Conservation (phyloP, 441 rosid genomes). For the Isatis lusitanica region DNA sequence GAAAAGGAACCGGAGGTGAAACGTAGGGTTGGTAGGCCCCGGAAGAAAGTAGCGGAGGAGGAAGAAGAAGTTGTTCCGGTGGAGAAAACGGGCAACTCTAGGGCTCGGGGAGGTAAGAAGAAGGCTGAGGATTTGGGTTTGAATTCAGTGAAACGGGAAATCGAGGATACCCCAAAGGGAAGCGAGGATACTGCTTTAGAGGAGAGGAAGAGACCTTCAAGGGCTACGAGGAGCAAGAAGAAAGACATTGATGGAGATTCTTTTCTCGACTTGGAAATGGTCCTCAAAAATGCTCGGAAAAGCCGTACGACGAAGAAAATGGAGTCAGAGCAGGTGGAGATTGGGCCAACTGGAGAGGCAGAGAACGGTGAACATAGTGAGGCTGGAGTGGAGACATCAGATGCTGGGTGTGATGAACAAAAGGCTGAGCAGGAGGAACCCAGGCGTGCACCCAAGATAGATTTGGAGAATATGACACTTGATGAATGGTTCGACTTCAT, state of each 20-base stretch:
- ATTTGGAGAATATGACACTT: conserved; percentile 50
- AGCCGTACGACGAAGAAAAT: conserved; percentile 27
- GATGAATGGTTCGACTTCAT: conserved; percentile 56
- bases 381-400: conserved; percentile 1
- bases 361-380: neutral
- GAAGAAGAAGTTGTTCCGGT: conserved; percentile 25
- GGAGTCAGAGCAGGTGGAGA: conserved; percentile 18
- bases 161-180: conserved; percentile 21
- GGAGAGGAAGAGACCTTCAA: conserved; percentile 15
- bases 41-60: conserved; percentile 33
- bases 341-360: conserved; percentile 9
- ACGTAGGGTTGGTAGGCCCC: conserved; percentile 39
- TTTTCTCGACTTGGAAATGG: conserved; percentile 18
- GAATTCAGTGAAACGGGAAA: conserved; percentile 23
- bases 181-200: conserved; percentile 21
- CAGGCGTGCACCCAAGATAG: neutral
- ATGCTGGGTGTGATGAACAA: conserved; percentile 14
- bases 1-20: conserved; percentile 25
- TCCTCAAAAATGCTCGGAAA: conserved; percentile 23
- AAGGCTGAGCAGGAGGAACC: conserved; percentile 2
- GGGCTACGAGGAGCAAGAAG: conserved; percentile 36
- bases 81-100: conserved; percentile 33
- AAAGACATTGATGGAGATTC: conserved; percentile 31
- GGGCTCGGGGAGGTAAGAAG: conserved; percentile 42
- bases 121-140: conserved; percentile 25